Conservation (phyloP, 352 stramenopile genomes). For the Pythium brachiatum region DNA sequence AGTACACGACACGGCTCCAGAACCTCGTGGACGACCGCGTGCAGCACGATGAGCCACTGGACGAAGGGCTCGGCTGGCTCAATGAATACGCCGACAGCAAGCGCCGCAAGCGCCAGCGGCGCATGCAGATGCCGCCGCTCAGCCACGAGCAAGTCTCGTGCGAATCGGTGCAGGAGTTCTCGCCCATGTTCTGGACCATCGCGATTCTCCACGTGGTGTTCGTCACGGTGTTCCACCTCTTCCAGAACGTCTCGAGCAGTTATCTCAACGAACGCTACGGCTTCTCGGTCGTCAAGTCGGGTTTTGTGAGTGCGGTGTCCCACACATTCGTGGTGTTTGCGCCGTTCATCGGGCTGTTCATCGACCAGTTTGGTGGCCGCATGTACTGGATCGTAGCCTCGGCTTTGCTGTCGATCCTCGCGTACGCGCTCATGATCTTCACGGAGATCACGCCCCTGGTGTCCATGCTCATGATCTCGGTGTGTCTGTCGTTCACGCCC, state of each 20-base stretch:
- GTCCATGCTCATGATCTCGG: conserved; percentile 85
- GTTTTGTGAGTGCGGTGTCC: conserved; percentile 74
- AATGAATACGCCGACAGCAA: conserved; percentile 69
- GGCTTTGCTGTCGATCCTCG: conserved; percentile 66
- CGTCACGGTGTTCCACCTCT: conserved; percentile 90
- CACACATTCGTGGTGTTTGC: conserved; percentile 84
- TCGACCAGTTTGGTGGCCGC: conserved; percentile 88
- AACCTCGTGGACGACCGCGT: conserved; percentile 63
- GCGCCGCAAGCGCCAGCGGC: conserved; percentile 45
- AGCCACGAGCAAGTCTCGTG: conserved; percentile 39
- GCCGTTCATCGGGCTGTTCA: conserved; percentile 83
- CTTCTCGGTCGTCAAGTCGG: conserved; percentile 84
- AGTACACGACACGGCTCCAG: conserved; percentile 63
- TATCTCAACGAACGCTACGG: conserved; percentile 86
- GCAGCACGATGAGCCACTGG: conserved; percentile 46
- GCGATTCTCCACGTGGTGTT: conserved; percentile 85
- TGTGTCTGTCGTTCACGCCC: conserved; percentile 84
- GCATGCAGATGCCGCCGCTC: conserved; percentile 28
- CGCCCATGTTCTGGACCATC: conserved; percentile 86
- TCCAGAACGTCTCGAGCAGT: conserved; percentile 89
- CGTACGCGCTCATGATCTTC: conserved; percentile 86
- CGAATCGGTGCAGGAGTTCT: conserved; percentile 69
- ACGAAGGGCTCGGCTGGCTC: conserved; percentile 62
- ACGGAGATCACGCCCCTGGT: conserved; percentile 70
- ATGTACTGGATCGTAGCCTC: conserved; percentile 78